Evolutionary conservation across 148 eudicot genomes (phyloP), one percentile per base, ranked within the genome.

Genomic region (Rhododendron vialii): DNA sequence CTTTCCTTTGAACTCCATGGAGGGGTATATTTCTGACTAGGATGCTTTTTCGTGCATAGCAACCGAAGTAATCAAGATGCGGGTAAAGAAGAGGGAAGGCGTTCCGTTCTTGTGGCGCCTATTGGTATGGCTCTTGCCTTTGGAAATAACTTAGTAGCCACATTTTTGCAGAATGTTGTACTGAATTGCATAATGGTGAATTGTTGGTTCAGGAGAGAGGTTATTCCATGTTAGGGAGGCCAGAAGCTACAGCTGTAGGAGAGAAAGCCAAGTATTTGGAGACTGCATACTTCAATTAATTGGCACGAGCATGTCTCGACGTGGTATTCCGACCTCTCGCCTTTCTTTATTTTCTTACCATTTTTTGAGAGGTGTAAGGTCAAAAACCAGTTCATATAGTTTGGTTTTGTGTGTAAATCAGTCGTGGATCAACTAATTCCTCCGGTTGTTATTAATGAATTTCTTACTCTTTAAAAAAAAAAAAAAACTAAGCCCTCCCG

Each of bases 101-200:
- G 88, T 90, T 55, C 98, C 98, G 53, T 96, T 92, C 89, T 73
- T 95, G 87, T 96, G 98, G 98, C 92, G 92, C 83, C 89, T 96
- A 75, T 86, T 94, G 98, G 99, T 96, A 78, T 43, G 7, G 43
- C 84, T 13, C 33, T 41, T 87, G 36, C 48, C 15, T 30, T 47
- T 11, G 5, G 14, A n/a, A 28, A 24, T 36, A 50, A 28, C 48
- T 14, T 26, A 3, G 13, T 33, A 20, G 50, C 50, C 50, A 47
- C 50, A 9, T 47, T 2, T 47, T 47, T 0, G 50, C 50, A 47
- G 50, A 18, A 20, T 20, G 80, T 3, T 22, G 4, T 10, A 4
- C 30, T 41, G 63, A 50, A 57, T 41, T 81, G 28, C 48, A 20
- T 51, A 53, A 36, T 41, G 47, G 22, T 28, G 3, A 48, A 12